Conservation (phyloP, 1,284 basidiomycete genomes). For the Ustilago bromivora region DNA sequence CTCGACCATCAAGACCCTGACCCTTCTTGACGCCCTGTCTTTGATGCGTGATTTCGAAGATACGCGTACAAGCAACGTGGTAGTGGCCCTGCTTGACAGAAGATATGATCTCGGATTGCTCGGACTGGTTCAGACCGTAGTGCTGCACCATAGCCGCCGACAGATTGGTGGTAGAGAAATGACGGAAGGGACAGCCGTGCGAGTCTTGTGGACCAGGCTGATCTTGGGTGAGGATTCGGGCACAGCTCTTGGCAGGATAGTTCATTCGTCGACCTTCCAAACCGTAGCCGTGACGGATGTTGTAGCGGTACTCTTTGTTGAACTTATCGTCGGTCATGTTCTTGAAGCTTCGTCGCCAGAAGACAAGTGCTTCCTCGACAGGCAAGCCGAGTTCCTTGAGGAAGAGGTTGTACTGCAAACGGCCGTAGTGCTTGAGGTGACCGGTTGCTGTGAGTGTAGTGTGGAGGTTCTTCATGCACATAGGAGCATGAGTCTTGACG, state of each 20-base stretch:
- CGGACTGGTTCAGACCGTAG: conserved; percentile 78
- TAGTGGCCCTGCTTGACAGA: conserved; percentile 86
- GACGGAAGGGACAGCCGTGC: conserved; percentile 95
- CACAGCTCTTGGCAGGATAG: conserved; percentile 94
- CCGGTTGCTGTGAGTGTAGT: conserved; percentile 81
- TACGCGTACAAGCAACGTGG: conserved; percentile 95
- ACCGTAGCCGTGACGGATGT: conserved; percentile 95
- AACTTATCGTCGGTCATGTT: conserved; percentile 89
- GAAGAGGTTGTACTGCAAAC: conserved; percentile 93
- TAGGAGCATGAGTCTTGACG: conserved; percentile 88
- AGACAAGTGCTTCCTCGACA: conserved; percentile 91
- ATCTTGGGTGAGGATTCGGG: conserved; percentile 85
- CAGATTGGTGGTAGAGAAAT: conserved; percentile 87
- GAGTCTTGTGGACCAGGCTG: conserved; percentile 80
- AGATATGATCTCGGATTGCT: conserved; percentile 87
- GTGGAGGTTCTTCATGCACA: conserved; percentile 95
- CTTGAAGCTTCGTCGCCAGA: conserved; percentile 90
- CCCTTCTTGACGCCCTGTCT: conserved; percentile 83
- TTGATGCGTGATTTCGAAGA: conserved; percentile 92
- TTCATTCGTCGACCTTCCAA: conserved; percentile 93
- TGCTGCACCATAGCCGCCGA: conserved; percentile 80
- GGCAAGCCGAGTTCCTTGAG: conserved; percentile 89
- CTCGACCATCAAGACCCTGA: conserved; percentile 82
- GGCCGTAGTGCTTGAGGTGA: conserved; percentile 92
- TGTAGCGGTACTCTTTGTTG: conserved; percentile 97